A percentile compares a stretch with the other conserved stretches of the same genome.
Evolutionary conservation across 257 asterid species (phyloP).

Genomic region (Orobanche coerulescens): DNA sequence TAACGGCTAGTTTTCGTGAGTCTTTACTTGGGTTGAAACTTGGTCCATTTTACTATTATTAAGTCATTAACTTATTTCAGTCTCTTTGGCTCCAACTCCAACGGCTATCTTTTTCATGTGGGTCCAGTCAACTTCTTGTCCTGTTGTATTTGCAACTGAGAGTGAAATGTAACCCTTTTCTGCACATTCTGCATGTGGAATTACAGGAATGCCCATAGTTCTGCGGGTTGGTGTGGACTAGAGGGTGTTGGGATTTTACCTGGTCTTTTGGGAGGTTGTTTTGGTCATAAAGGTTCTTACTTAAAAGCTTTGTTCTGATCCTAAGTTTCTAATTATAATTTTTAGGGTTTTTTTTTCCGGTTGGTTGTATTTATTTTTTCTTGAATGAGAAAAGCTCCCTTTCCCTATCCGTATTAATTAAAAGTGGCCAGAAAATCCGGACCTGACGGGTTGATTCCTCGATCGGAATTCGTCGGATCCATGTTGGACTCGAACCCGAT

Average conservation of each 20-base stretch:
- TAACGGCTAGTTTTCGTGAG: conserved; percentile 76
- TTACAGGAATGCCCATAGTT: conserved; percentile 18
- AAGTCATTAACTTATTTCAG: too few relatives aligned
- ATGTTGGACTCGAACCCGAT: too few relatives aligned
- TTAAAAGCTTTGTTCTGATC: not conserved
- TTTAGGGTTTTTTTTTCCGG: not conserved
- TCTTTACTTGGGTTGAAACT: too few relatives aligned
- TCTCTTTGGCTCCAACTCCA: conserved; percentile 46
- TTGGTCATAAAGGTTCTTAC: conserved; percentile 22
- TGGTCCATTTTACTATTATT: conserved; percentile 14
- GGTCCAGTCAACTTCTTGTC: conserved; percentile 28
- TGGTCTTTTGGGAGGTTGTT: conserved; percentile 18
- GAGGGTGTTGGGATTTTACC: not conserved
- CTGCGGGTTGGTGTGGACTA: not conserved
- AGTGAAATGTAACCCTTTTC: not conserved
- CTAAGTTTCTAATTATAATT: conserved; percentile 11
- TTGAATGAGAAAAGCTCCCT: too few relatives aligned
- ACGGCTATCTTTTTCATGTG: conserved; percentile 72
- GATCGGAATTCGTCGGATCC: too few relatives aligned
- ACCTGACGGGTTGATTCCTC: too few relatives aligned
- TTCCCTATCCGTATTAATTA: too few relatives aligned
- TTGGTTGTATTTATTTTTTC: not conserved
- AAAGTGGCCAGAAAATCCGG: too few relatives aligned
- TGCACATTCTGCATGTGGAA: not conserved
- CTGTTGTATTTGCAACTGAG: not conserved